Percentiles rank a stretch among this genome's conserved stretches.
These are phyloP conservation scores for Penicillium samsonianum DNA, from an alignment of 495 filamentous ascomycete genomes.

Conservation along the genomic window DNA sequence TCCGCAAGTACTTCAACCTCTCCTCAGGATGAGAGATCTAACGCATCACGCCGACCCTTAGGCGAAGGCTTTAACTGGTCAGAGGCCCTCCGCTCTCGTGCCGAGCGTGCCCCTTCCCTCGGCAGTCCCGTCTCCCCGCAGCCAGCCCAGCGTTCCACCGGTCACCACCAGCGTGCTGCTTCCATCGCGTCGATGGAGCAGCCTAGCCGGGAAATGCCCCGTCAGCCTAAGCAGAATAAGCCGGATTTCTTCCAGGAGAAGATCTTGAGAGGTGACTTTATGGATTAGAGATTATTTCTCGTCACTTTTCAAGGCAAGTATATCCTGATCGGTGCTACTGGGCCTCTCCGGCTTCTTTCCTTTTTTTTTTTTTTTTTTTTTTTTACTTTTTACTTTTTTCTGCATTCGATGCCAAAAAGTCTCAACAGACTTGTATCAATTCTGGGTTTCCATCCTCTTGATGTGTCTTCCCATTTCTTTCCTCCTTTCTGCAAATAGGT, in stretches of 20 bases:
- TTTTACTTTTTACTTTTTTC: not conserved
- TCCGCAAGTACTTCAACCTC: constrained; percentile 43
- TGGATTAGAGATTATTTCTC: constrained; percentile 64
- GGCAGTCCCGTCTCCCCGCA: constrained; percentile 46
- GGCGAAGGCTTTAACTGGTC: constrained; percentile 94
- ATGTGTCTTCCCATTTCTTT: constrained; percentile 6
- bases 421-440: not conserved
- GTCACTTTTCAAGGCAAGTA: constrained; percentile 1
- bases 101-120: constrained; percentile 74
- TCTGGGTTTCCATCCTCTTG: not conserved
- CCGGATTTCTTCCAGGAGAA: constrained; percentile 94
- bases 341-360: not conserved
- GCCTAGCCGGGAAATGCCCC: constrained; percentile 68
- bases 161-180: constrained; percentile 53
- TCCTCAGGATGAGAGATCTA: constrained; percentile 48
- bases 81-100: constrained; percentile 86
- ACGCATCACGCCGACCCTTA: constrained; percentile 56
- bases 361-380: no score
- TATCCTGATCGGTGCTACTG: not conserved
- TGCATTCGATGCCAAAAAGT: not conserved
- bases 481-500: not conserved
- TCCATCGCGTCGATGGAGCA: constrained; percentile 70
- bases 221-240: constrained; percentile 64
- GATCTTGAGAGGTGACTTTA: constrained; percentile 95
- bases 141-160: constrained; percentile 28